phyloP scores from a whole-genome alignment of 1,139 yeast species.

The Yamadazyma oceani region DNA sequence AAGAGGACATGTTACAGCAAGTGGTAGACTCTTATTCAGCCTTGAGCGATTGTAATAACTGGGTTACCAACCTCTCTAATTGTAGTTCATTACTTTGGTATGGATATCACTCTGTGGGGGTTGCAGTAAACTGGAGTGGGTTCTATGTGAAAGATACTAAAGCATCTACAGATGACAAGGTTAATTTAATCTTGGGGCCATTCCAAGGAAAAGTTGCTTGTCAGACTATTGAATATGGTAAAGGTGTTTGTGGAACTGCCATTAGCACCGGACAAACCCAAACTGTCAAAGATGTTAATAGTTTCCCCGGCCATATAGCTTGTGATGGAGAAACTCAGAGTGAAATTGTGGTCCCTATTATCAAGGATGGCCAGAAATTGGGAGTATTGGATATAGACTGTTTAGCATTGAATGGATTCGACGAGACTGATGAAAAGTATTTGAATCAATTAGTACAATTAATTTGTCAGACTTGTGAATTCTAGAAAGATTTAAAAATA shows the following conservation, averaged over 20 bases:
- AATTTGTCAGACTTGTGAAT: conserved; percentile 52
- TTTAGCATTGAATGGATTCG: conserved; percentile 61
- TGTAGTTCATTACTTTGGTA: conserved; percentile 87
- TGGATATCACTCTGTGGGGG: conserved; percentile 63
- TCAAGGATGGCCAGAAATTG: conserved; percentile 40
- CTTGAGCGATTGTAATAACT: conserved; percentile 60
- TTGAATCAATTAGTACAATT: conserved; percentile 59
- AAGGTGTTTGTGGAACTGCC: conserved; percentile 91
- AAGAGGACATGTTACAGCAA: conserved; percentile 58
- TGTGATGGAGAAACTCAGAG: conserved; percentile 94
- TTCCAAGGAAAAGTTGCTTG: conserved; percentile 98
- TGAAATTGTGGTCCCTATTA: conserved; percentile 88
- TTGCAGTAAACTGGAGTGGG: conserved; percentile 88
- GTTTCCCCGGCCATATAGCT: conserved; percentile 91
- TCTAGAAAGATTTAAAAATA: conserved; percentile 1
- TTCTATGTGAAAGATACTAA: conserved; percentile 56
- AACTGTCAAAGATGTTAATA: conserved; percentile 71
- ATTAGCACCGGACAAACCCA: conserved; percentile 61
- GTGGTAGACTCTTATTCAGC: conserved; percentile 66
- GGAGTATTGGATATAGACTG: conserved; percentile 93
- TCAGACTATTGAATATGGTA: conserved; percentile 72
- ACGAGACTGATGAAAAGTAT: conserved; percentile 54
- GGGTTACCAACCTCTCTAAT: conserved; percentile 89
- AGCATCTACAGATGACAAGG: conserved; percentile 1
- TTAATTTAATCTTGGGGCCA: conserved; percentile 76